Percentiles rank a stretch among this genome's conserved stretches.
These are phyloP conservation scores for Capsicum chinense DNA, from an alignment of 257 asterid species.

Conservation along the genomic window DNA sequence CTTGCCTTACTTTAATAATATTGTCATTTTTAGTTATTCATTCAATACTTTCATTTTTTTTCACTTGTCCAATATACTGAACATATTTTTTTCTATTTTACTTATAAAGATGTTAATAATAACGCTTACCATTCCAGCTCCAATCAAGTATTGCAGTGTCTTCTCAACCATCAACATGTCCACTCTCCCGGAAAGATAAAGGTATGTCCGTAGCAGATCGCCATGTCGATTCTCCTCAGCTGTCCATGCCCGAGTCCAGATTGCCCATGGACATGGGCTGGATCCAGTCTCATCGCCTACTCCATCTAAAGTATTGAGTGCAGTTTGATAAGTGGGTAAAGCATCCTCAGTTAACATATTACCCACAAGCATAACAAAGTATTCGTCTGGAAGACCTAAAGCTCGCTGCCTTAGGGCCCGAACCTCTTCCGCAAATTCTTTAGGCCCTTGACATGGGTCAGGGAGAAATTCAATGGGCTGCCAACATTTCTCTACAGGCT, in stretches of 20 bases:
- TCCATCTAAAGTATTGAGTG: constrained; percentile 33
- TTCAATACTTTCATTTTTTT: too few relatives aligned
- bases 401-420: constrained; percentile 39
- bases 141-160: constrained; percentile 49
- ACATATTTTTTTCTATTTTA: not conserved
- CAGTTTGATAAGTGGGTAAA: constrained; percentile 44
- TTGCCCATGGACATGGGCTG: constrained; percentile 51
- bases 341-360: constrained; percentile 46
- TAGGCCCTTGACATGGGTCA: constrained; percentile 31
- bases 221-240: constrained; percentile 54
- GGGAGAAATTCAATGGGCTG: constrained; percentile 50
- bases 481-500: constrained; percentile 49
- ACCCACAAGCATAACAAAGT: constrained; percentile 47
- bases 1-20: not conserved
- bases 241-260: constrained; percentile 50
- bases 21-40: not conserved
- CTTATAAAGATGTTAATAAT: not conserved
- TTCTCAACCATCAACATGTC: constrained; percentile 48
- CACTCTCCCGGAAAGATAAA: constrained; percentile 52
- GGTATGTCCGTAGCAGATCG: constrained; percentile 42
- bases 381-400: constrained; percentile 41
- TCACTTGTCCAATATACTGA: not conserved
- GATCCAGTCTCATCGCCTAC: constrained; percentile 40
- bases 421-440: constrained; percentile 34
- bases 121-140: constrained; percentile 41